A percentile compares a stretch with the other conserved stretches of the same genome.
These are phyloP conservation scores for Gymnopus androsaceus DNA, from an alignment of 1,284 basidiomycete species.

Conservation along the genomic window DNA sequence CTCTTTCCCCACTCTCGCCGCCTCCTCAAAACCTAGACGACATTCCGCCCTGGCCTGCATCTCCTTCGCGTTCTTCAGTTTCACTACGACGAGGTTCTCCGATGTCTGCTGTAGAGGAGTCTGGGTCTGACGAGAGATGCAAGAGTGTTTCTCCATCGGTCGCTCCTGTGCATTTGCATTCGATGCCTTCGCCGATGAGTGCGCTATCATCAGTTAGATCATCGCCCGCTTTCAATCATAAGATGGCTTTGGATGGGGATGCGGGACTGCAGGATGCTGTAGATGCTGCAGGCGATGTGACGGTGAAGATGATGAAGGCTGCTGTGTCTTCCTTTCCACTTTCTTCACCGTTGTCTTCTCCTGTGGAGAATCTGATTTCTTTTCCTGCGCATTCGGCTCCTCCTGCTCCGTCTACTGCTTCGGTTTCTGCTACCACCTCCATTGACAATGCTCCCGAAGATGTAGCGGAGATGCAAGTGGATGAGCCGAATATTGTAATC, in stretches of 20 bases:
- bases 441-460: too few relatives aligned
- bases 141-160: too few relatives aligned
- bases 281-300: neutral
- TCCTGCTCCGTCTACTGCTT: neutral
- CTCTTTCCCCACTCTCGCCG: neutral
- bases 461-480: too few relatives aligned
- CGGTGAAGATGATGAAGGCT: neutral
- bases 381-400: constrained; percentile 3
- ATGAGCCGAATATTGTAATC: too few relatives aligned
- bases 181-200: constrained; percentile 15
- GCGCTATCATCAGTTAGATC: neutral
- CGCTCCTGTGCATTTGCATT: neutral
- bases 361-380: neutral
- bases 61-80: constrained; percentile 3
- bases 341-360: constrained; percentile 9
- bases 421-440: too few relatives aligned
- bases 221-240: neutral
- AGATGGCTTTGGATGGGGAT: neutral
- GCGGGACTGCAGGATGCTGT: too few relatives aligned
- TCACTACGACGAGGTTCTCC: too few relatives aligned
- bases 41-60: constrained; percentile 2
- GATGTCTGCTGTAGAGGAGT: too few relatives aligned
- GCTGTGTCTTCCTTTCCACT: constrained; percentile 2
- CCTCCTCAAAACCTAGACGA: neutral
- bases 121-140: too few relatives aligned